Evolutionary conservation across 2,329 filamentous ascomycete genomes (phyloP).

Genomic region (Plectosphaerella cucumerina): DNA sequence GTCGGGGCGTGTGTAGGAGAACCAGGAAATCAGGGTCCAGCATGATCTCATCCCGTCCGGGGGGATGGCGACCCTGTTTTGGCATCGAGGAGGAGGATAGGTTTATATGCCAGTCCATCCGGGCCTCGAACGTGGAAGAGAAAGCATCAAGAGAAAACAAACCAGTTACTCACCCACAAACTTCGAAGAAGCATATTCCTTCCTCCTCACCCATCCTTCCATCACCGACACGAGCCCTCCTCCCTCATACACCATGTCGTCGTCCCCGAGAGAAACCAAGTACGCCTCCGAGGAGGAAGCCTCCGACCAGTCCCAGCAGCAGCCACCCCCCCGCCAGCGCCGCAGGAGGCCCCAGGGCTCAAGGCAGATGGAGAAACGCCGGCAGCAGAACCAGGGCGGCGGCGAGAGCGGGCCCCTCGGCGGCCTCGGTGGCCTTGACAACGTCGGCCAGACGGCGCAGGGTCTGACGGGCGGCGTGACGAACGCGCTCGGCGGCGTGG

Average conservation of each 20-base stretch:
- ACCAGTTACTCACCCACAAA: conserved; percentile 3
- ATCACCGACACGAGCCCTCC: neutral
- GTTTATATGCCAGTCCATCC: conserved; percentile 14
- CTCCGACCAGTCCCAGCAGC: conserved; percentile 23
- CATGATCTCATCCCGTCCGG: conserved; percentile 14
- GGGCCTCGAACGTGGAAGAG: neutral
- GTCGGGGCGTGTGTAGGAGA: neutral
- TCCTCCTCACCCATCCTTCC: neutral
- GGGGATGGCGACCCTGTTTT: conserved; percentile 13
- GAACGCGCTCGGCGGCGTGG: conserved; percentile 35
- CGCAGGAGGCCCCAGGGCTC: conserved; percentile 14
- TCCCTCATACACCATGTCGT: conserved; percentile 18
- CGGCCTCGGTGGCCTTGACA: conserved; percentile 21
- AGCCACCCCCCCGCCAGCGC: conserved; percentile 14
- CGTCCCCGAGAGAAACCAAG: conserved; percentile 25
- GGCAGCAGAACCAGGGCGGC: conserved; percentile 11
- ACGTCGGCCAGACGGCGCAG: conserved; percentile 29
- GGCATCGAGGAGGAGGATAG: conserved; percentile 7
- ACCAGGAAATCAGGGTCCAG: conserved; percentile 13
- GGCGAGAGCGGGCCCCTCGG: conserved; percentile 24
- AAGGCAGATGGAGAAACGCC: conserved; percentile 17
- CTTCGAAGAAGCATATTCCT: neutral
- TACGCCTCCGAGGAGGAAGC: conserved; percentile 32
- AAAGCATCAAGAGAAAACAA: neutral
- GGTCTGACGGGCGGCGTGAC: conserved; percentile 33